Evolutionary conservation across 257 asterid species (phyloP), one percentile per base, ranked within the genome.

Genomic region (Cordia subcordata): DNA sequence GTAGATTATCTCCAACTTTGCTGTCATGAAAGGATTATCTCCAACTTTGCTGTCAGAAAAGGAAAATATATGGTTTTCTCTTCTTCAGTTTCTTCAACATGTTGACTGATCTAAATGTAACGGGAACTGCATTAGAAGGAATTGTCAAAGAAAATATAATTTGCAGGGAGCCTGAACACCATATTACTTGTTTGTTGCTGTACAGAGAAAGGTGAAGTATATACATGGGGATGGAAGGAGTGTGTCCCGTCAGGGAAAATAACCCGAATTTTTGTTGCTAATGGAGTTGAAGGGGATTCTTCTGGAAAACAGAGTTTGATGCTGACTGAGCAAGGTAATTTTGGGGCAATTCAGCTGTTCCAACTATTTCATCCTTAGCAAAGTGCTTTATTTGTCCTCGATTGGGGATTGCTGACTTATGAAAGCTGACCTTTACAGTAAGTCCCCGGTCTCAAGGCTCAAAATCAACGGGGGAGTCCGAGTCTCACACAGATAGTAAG

Each of bases 181-280:
- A 20, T 33, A 62, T 59, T 65, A 50, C 50, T 35, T 42, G 47
- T 10, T 42, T 42, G 47, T 42, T 11, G 15, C 15, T 42, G n/a
- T 58, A 42, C 79, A 87, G 96, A 74, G 49, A 72, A 63, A 58
- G 82, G 86, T 44, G 80, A 73, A 61, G 86, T 80, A 37, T 87
- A 80, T 66, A 69, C 88, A 4, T 82, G 96, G 96, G 96, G 96
- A 15, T 84, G 96, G 96, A 87, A 84, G 68, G 94, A 87, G 74
- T 84, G 96, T 55, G 91, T 87, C 60, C 90, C 96, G 22, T 80
- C 93, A 33, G 82, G 72, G 53, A 76, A 75, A 61, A 33, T 86
- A 18, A 46, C 68, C 35, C 66, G 67, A 47, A 70, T 46, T 65
- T 72, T 79, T 68, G n/a, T 72, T 66, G 45, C 63, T 50, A 61